A percentile compares a stretch with the other conserved stretches of the same genome.
Evolutionary conservation across 176 grass and related monocot species (phyloP).

Genomic region (Triticum monococcum): DNA sequence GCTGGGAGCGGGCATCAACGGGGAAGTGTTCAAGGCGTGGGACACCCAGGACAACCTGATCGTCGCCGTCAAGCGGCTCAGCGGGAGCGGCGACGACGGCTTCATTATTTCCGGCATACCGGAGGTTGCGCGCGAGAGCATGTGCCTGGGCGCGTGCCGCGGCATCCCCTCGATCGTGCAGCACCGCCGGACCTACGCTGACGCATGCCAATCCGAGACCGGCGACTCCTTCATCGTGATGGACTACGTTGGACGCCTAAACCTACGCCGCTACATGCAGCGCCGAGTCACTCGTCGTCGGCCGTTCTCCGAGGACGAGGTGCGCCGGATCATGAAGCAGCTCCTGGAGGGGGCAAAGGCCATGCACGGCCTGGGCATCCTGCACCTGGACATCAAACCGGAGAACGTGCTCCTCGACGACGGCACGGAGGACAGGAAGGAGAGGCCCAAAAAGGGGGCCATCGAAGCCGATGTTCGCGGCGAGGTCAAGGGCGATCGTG

Average conservation of each 20-base stretch:
- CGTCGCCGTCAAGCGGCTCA: constrained; percentile 3
- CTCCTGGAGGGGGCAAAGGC: not conserved
- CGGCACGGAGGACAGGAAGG: not conserved
- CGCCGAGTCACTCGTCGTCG: not conserved
- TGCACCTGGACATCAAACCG: not conserved
- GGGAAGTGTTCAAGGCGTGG: constrained; percentile 2
- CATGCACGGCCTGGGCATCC: not conserved
- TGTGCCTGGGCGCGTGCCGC: not conserved
- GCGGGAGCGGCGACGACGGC: not conserved
- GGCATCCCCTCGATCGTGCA: not conserved
- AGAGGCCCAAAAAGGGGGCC: not conserved
- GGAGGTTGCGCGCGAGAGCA: not conserved
- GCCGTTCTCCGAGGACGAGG: not conserved
- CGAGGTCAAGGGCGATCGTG: not conserved
- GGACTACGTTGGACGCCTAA: not conserved
- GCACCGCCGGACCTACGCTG: not conserved
- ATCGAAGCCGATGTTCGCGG: not conserved
- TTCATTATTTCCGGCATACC: not conserved
- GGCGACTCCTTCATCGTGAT: not conserved
- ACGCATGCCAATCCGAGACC: not conserved
- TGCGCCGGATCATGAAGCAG: not conserved
- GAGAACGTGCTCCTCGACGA: constrained; percentile 13
- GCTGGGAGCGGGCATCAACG: constrained; percentile 2
- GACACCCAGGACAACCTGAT: not conserved
- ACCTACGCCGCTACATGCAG: not conserved